Conservation (phyloP, 441 rosid species). For the Daphne laureola region DNA sequence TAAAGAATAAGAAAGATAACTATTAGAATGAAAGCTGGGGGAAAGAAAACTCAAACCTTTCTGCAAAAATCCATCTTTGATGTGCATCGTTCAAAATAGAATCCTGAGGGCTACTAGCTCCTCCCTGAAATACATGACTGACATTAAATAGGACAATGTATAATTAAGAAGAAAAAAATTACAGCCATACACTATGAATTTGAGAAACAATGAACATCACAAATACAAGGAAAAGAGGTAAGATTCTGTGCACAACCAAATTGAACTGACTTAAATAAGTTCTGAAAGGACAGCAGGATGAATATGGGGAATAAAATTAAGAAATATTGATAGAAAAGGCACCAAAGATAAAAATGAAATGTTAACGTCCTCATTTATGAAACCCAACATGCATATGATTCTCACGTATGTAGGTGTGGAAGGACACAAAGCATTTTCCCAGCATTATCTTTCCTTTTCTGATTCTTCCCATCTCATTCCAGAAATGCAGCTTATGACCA, state of each 20-base stretch:
- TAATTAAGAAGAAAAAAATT: constrained; percentile 1
- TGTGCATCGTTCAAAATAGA: constrained; percentile 31
- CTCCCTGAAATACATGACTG: constrained; percentile 20
- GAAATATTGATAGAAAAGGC: no score
- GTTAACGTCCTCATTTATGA: not conserved
- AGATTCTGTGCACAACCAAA: not conserved
- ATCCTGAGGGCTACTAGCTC: constrained; percentile 16
- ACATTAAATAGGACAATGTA: not conserved
- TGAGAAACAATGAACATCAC: constrained; percentile 1
- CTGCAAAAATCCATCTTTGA: constrained; percentile 38
- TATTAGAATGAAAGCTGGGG: constrained; percentile 2
- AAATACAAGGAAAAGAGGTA: not conserved
- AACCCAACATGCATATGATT: constrained; percentile 6
- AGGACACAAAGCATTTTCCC: not conserved
- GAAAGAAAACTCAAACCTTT: constrained; percentile 33
- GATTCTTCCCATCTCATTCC: constrained; percentile 1
- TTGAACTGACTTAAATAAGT: no score
- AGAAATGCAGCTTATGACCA: constrained; percentile 23
- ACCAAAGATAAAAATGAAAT: not conserved
- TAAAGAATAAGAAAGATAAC: not conserved
- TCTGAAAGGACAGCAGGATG: no score
- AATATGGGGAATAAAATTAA: no score
- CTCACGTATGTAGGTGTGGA: not conserved
- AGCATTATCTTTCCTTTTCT: constrained; percentile 7
- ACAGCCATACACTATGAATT: not conserved